These are phyloP conservation scores for Phytophthora parvispora DNA, from an alignment of 352 stramenopile genomes.

Conservation along the genomic window DNA sequence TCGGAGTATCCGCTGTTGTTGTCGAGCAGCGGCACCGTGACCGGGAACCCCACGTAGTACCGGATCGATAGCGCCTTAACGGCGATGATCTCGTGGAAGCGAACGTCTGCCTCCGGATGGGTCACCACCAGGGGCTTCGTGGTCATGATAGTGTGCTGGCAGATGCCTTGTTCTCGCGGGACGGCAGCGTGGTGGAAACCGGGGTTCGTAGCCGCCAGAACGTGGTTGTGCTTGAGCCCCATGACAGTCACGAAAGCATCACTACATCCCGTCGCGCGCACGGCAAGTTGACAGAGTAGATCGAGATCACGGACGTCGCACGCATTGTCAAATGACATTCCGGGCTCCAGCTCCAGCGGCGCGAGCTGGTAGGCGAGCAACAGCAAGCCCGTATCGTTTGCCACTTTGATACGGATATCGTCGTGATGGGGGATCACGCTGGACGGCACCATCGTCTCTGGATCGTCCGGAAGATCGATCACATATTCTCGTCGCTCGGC, in stretches of 20 bases:
- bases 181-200: constrained; percentile 28
- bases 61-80: constrained; percentile 28
- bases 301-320: constrained; percentile 33
- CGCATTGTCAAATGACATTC: constrained; percentile 12
- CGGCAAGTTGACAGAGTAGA: constrained; percentile 44
- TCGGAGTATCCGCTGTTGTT: neutral
- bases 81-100: constrained; percentile 36
- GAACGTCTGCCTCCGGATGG: constrained; percentile 46
- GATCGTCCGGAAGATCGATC: constrained; percentile 35
- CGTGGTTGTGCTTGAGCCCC: constrained; percentile 39
- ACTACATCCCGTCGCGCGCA: constrained; percentile 28
- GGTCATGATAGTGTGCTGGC: constrained; percentile 46
- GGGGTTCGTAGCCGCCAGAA: constrained; percentile 35
- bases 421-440: constrained; percentile 45
- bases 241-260: constrained; percentile 44
- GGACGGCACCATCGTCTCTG: constrained; percentile 20
- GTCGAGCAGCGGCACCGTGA: constrained; percentile 21
- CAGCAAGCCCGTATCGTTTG: constrained; percentile 39
- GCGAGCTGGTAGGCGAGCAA: constrained; percentile 37
- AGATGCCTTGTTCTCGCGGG: constrained; percentile 45
- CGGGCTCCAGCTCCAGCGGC: constrained; percentile 11
- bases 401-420: constrained; percentile 21
- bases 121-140: constrained; percentile 35
- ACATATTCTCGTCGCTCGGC: constrained; percentile 45
- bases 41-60: constrained; percentile 51